A percentile compares a stretch with the other conserved stretches of the same genome.
Evolutionary conservation across 305 asterid species (phyloP).

Genomic region (Vinca major): DNA sequence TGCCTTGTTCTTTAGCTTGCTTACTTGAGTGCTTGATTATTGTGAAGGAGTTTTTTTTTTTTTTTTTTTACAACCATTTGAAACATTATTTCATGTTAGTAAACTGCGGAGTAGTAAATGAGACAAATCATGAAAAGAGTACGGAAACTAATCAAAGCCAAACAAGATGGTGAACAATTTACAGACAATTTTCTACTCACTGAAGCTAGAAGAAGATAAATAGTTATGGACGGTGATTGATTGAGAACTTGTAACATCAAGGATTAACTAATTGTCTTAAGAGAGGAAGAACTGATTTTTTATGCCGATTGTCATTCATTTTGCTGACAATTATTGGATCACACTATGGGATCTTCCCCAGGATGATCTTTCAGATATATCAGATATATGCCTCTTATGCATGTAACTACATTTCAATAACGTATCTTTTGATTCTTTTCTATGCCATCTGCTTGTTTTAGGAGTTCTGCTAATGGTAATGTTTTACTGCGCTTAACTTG

Average conservation of each 20-base stretch:
- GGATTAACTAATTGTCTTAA: background rate
- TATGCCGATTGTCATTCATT: background rate
- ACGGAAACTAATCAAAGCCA: background rate
- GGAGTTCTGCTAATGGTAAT: background rate
- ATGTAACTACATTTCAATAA: background rate
- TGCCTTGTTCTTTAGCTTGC: background rate
- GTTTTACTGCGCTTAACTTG: slow-evolving; percentile 1
- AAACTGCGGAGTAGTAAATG: background rate
- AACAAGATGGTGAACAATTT: background rate
- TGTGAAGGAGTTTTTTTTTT: background rate
- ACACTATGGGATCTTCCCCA: too few species aligned
- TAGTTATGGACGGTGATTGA: background rate
- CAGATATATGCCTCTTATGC: background rate
- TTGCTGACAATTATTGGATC: background rate
- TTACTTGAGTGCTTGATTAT: background rate
- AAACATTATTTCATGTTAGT: background rate
- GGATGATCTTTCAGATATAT: background rate
- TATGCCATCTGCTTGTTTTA: background rate
- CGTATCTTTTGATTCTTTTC: background rate
- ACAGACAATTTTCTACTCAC: background rate
- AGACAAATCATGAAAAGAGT: background rate
- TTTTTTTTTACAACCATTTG: background rate
- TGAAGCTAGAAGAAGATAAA: background rate
- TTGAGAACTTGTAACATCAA: background rate
- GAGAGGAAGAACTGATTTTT: background rate